These are phyloP conservation scores for Cydonia oblonga DNA, from an alignment of 331 rosid genomes.

Conservation along the genomic window DNA sequence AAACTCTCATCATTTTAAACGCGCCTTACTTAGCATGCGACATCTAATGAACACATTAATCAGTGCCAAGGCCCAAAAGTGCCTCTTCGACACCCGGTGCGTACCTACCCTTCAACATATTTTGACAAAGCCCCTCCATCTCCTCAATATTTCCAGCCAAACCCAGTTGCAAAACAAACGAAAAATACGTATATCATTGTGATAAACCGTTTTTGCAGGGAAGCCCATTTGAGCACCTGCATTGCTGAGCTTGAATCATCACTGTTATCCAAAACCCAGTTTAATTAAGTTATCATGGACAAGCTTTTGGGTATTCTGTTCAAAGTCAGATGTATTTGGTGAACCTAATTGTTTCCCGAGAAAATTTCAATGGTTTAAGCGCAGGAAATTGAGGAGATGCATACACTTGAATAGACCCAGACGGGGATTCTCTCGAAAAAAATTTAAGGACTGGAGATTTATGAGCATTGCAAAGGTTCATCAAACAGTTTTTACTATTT, in stretches of 20 bases:
- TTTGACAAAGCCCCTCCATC: slow-evolving; percentile 44
- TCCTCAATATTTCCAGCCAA: slow-evolving; percentile 51
- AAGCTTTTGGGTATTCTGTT: slow-evolving; percentile 41
- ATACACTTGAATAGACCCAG: slow-evolving; percentile 30
- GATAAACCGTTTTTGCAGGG: slow-evolving; percentile 50
- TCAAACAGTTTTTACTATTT: neutral
- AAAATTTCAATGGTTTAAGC: slow-evolving; percentile 25
- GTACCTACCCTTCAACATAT: slow-evolving; percentile 45
- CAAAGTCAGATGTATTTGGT: slow-evolving; percentile 31
- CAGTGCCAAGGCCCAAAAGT: slow-evolving; percentile 19
- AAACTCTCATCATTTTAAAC: slow-evolving; percentile 59
- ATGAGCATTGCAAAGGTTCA: slow-evolving; percentile 37
- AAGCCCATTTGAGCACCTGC: slow-evolving; percentile 66
- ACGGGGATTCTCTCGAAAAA: slow-evolving; percentile 35
- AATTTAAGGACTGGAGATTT: slow-evolving; percentile 39
- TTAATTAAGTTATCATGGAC: slow-evolving; percentile 37
- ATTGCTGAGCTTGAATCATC: slow-evolving; percentile 49
- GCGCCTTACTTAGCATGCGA: slow-evolving; percentile 51
- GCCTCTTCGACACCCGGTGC: slow-evolving; percentile 47
- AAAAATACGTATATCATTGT: slow-evolving; percentile 41
- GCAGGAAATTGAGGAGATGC: slow-evolving; percentile 39
- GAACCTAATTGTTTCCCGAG: slow-evolving; percentile 29
- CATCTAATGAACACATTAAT: slow-evolving; percentile 33
- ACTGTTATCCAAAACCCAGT: slow-evolving; percentile 38
- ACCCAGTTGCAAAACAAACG: slow-evolving; percentile 57